Percentiles rank a stretch among this genome's conserved stretches.
Evolutionary conservation across 2,329 filamentous ascomycete genomes (phyloP).

Genomic region (Fusarium abutilonis): DNA sequence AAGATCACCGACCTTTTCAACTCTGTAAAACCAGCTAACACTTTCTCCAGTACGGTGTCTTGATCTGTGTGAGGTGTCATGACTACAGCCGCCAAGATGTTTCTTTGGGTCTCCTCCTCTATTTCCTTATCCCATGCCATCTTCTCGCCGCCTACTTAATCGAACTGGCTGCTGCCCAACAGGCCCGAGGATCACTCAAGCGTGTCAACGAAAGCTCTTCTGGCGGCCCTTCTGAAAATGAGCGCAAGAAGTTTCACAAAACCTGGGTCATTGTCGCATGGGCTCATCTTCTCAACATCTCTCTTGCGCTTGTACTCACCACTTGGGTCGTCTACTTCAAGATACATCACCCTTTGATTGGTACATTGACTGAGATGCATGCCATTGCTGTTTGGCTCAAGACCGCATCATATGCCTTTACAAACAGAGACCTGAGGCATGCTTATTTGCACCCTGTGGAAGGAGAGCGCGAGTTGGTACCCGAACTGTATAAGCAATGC

Average conservation of each 20-base stretch:
- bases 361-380: constrained; percentile 88
- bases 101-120: constrained; percentile 78
- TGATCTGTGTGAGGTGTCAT: constrained; percentile 91
- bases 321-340: constrained; percentile 89
- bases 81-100: constrained; percentile 85
- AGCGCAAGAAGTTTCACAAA: constrained; percentile 72
- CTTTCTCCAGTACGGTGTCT: constrained; percentile 80
- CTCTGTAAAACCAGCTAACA: constrained; percentile 12
- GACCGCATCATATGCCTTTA: constrained; percentile 93
- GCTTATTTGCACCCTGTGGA: constrained; percentile 82
- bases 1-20: not conserved
- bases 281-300: constrained; percentile 84
- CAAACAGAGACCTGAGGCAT: constrained; percentile 93
- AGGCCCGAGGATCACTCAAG: constrained; percentile 75
- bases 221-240: constrained; percentile 62
- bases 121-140: constrained; percentile 88
- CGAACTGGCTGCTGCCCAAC: constrained; percentile 82
- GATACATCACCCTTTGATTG: constrained; percentile 93
- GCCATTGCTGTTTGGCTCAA: constrained; percentile 97
- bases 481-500: constrained; percentile 82
- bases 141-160: constrained; percentile 91
- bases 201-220: constrained; percentile 61
- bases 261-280: constrained; percentile 85
- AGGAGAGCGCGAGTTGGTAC: constrained; percentile 75
- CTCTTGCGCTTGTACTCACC: constrained; percentile 80